These are phyloP conservation scores for Cordia subcordata DNA, from an alignment of 257 asterid species.

Conservation along the genomic window DNA sequence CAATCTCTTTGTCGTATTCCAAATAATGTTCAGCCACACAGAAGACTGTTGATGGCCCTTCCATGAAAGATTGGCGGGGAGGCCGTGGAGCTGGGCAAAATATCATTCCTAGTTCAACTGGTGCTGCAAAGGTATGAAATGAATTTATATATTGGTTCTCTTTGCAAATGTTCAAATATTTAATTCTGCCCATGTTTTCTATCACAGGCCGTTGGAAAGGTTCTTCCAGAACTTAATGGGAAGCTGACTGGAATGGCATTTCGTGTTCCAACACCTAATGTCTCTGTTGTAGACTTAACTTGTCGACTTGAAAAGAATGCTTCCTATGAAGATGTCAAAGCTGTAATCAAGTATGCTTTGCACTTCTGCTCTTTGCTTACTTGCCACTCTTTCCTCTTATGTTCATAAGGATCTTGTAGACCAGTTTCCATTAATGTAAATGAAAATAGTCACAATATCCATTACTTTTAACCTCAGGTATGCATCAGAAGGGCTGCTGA, in stretches of 20 bases:
- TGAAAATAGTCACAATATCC: not conserved
- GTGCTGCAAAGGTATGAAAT: slow-evolving; percentile 25
- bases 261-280: slow-evolving; percentile 98
- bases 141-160: not conserved
- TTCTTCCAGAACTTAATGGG: slow-evolving; percentile 95
- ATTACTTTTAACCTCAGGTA: slow-evolving; percentile 35
- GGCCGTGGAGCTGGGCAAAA: slow-evolving; percentile 27
- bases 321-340: slow-evolving; percentile 95
- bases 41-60: slow-evolving; percentile 31
- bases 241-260: slow-evolving; percentile 99
- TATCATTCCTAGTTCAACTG: slow-evolving; percentile 28
- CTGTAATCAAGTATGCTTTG: slow-evolving; percentile 67
- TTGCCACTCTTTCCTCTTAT: not conserved
- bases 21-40: slow-evolving; percentile 39
- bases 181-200: slow-evolving; percentile 1
- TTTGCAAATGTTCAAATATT: no score
- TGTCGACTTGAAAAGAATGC: slow-evolving; percentile 86
- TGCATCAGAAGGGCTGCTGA: slow-evolving; percentile 89
- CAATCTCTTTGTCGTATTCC: not conserved
- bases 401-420: not conserved
- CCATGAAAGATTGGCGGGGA: slow-evolving; percentile 30
- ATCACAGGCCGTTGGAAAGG: slow-evolving; percentile 94
- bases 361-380: slow-evolving; percentile 5
- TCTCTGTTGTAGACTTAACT: slow-evolving; percentile 95
- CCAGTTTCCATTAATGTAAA: not conserved